phyloP scores from a whole-genome alignment of 1,284 basidiomycete species.

The Athelia sp. region DNA sequence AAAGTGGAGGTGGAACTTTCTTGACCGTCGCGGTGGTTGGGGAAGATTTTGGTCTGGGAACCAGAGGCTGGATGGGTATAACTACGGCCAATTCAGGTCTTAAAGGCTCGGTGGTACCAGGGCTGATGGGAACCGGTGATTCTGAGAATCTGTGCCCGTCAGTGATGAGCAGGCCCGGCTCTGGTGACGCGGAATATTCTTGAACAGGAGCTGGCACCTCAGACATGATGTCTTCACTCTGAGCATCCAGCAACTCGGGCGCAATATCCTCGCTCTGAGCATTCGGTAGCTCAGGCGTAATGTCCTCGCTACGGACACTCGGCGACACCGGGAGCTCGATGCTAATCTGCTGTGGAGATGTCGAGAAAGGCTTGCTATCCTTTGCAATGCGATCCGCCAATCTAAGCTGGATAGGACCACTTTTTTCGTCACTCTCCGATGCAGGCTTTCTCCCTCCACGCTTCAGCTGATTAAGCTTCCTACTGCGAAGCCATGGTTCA shows the following conservation, averaged over 20 bases:
- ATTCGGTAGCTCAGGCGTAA: too few relatives aligned
- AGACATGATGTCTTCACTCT: too few relatives aligned
- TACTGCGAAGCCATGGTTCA: conserved; percentile 67
- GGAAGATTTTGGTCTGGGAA: conserved; percentile 19
- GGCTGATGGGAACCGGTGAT: too few relatives aligned
- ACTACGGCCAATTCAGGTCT: too few relatives aligned
- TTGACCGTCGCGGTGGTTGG: conserved; percentile 13
- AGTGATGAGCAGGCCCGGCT: too few relatives aligned
- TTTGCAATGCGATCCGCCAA: conserved; percentile 2
- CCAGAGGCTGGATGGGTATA: conserved; percentile 12
- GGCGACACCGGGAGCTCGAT: background rate
- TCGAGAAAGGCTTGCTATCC: background rate
- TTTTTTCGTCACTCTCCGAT: conserved; percentile 16
- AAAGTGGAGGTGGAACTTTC: background rate
- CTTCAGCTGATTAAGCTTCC: conserved; percentile 52
- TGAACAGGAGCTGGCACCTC: too few relatives aligned
- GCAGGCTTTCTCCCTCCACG: conserved; percentile 33
- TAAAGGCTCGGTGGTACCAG: too few relatives aligned
- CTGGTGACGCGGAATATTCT: too few relatives aligned
- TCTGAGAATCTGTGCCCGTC: too few relatives aligned
- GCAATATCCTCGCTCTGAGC: too few relatives aligned
- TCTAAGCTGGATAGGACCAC: conserved; percentile 1
- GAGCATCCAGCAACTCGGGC: too few relatives aligned
- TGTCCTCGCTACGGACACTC: too few relatives aligned
- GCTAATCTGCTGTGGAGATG: conserved; percentile 14